These are phyloP conservation scores for Scalesia atractyloides DNA, from an alignment of 129 eudicot genomes.

Conservation along the genomic window DNA sequence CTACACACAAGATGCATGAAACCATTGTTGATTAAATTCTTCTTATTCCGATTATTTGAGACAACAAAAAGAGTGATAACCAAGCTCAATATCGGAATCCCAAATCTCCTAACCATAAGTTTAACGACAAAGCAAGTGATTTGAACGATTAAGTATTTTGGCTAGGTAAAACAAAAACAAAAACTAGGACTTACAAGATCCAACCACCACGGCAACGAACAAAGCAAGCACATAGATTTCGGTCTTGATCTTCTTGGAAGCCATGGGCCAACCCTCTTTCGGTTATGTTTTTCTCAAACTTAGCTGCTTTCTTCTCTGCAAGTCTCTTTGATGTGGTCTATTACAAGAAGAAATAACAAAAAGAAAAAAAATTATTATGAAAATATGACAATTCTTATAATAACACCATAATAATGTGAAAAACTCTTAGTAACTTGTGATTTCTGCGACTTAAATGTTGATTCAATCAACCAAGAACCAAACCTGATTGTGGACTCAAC, in stretches of 20 bases:
- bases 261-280: conserved; percentile 42
- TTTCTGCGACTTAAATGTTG: not conserved
- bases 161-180: not conserved
- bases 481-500: not conserved
- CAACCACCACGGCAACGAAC: conserved; percentile 53
- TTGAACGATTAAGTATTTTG: not conserved
- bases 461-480: not conserved
- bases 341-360: not conserved
- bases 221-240: conserved; percentile 57
- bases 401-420: not conserved
- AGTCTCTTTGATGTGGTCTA: conserved; percentile 79
- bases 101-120: not conserved
- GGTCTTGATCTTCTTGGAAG: conserved; percentile 48
- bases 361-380: not conserved
- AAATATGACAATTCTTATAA: not conserved
- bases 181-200: conserved; percentile 52
- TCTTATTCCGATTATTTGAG: not conserved
- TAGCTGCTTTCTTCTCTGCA: conserved; percentile 73
- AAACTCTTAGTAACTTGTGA: not conserved
- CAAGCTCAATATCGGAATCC: not conserved
- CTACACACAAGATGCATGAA: conserved; percentile 15
- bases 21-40: not conserved
- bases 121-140: not conserved
- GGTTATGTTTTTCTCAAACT: conserved; percentile 76
- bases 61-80: not conserved